These are phyloP conservation scores for Eragrostis tef DNA, from an alignment of 202 grass and related monocot genomes.

Conservation along the genomic window DNA sequence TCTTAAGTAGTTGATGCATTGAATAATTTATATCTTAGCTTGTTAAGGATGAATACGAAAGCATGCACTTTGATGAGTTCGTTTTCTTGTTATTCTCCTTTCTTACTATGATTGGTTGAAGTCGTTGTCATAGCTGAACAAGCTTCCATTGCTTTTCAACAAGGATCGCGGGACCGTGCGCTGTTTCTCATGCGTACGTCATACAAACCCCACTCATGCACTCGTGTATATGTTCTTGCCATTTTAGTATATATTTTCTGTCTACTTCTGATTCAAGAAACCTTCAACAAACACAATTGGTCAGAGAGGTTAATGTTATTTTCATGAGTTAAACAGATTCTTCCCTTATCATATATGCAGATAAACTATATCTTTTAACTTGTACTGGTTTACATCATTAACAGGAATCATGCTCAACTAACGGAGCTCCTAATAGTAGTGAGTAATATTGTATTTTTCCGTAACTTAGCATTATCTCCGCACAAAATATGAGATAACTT, in stretches of 20 bases:
- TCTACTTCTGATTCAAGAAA: constrained; percentile 14
- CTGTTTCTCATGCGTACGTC: constrained; percentile 34
- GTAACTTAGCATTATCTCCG: neutral
- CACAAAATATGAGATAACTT: neutral
- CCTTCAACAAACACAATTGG: constrained; percentile 42
- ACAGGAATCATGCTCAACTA: neutral
- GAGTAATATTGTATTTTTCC: neutral
- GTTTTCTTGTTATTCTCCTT: constrained; percentile 53
- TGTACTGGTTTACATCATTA: neutral
- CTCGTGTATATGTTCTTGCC: constrained; percentile 10
- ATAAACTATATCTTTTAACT: neutral
- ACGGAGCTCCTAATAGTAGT: neutral
- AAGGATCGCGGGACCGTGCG: constrained; percentile 13
- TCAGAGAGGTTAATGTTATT: neutral
- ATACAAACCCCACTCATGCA: constrained; percentile 1
- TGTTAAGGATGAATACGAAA: constrained; percentile 47
- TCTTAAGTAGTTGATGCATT: constrained; percentile 24
- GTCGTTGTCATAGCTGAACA: constrained; percentile 38
- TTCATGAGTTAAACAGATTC: neutral
- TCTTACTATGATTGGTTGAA: constrained; percentile 44
- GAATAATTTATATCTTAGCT: constrained; percentile 43
- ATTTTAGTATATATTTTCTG: too few relatives aligned
- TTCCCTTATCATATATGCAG: neutral
- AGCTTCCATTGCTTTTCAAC: constrained; percentile 44
- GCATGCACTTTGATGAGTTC: constrained; percentile 49